phyloP scores from a whole-genome alignment of 257 asterid species.

The Nyctanthes arbortristis region DNA sequence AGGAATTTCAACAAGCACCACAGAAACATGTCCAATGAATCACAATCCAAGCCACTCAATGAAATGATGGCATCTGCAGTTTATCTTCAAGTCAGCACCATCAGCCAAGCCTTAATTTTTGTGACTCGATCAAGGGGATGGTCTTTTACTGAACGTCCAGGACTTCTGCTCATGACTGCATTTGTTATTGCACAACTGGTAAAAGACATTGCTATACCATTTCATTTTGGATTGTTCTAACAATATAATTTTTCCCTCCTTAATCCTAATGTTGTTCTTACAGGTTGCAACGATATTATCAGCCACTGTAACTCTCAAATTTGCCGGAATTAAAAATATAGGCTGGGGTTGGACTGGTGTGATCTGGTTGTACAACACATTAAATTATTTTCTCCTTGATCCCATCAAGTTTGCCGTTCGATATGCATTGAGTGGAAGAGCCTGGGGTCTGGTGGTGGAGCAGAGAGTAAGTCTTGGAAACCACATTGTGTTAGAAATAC shows the following conservation, averaged over 20 bases:
- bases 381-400: constrained; percentile 45
- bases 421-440: constrained; percentile 55
- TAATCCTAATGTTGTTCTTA: background rate
- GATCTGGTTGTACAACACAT: constrained; percentile 48
- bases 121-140: constrained; percentile 58
- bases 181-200: constrained; percentile 55
- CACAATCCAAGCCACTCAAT: constrained; percentile 38
- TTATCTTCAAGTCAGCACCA: constrained; percentile 67
- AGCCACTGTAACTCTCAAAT: constrained; percentile 34
- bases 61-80: constrained; percentile 55
- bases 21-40: constrained; percentile 28
- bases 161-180: constrained; percentile 43
- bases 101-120: constrained; percentile 56
- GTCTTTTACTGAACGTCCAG: constrained; percentile 50
- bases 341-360: constrained; percentile 65
- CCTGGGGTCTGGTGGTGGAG: constrained; percentile 45
- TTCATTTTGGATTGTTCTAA: background rate
- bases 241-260: too few species aligned
- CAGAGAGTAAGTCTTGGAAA: constrained; percentile 43
- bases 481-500: background rate
- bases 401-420: constrained; percentile 45
- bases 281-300: constrained; percentile 57
- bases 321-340: constrained; percentile 44
- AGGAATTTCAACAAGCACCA: constrained; percentile 38
- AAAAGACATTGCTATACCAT: constrained; percentile 4